Conservation (phyloP, 1,139 yeast species). For the Saccharomyces hybrid region DNA sequence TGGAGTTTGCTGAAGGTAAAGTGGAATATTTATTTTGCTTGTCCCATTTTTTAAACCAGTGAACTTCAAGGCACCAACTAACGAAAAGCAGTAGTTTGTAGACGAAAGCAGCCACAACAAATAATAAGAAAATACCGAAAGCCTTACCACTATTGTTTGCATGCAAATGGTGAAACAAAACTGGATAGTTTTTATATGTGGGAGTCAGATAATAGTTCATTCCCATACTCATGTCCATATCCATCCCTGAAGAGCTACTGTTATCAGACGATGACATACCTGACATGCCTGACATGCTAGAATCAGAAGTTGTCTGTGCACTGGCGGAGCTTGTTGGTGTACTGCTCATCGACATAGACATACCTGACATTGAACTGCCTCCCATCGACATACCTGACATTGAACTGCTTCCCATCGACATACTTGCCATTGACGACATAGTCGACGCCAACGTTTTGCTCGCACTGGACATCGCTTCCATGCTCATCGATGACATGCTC, state of each 20-base stretch:
- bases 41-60: slow-evolving; percentile 43
- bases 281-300: slow-evolving; percentile 13
- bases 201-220: slow-evolving; percentile 58
- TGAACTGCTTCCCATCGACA: slow-evolving; percentile 3
- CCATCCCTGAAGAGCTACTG: slow-evolving; percentile 10
- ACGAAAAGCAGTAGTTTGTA: slow-evolving; percentile 53
- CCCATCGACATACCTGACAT: slow-evolving; percentile 1
- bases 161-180: slow-evolving; percentile 45
- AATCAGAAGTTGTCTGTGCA: slow-evolving; percentile 1
- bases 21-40: slow-evolving; percentile 12
- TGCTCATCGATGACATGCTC: slow-evolving; percentile 2
- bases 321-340: slow-evolving; percentile 5
- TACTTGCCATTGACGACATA: not conserved
- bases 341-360: slow-evolving; percentile 4
- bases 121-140: slow-evolving; percentile 60
- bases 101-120: slow-evolving; percentile 50
- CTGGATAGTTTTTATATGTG: slow-evolving; percentile 47
- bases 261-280: slow-evolving; percentile 11
- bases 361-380: slow-evolving; percentile 1
- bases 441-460: not conserved
- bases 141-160: slow-evolving; percentile 55
- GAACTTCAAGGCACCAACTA: slow-evolving; percentile 57
- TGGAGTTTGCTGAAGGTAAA: slow-evolving; percentile 7
- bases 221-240: slow-evolving; percentile 24
- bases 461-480: not conserved